phyloP scores from a whole-genome alignment of 805 yeast species.

The Tetrapisispora pingtungensis region DNA sequence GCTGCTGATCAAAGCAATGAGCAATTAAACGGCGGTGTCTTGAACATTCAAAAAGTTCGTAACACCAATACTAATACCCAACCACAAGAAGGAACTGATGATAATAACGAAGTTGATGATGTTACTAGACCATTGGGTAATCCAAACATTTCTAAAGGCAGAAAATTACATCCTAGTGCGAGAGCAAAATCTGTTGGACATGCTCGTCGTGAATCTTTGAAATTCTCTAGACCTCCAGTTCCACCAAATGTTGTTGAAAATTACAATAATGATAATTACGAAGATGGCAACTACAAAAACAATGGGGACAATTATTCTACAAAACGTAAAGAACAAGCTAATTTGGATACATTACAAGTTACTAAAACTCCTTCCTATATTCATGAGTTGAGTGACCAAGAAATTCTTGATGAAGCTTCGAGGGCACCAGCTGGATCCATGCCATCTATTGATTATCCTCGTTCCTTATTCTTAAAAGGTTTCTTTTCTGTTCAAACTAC shows the following conservation, averaged over 20 bases:
- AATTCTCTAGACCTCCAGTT: constrained; percentile 28
- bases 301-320: constrained; percentile 24
- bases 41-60: background rate
- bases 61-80: constrained; percentile 4
- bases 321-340: background rate
- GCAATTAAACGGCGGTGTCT: constrained; percentile 8
- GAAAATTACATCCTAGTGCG: constrained; percentile 63
- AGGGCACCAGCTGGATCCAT: constrained; percentile 64
- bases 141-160: constrained; percentile 19
- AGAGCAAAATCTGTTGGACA: constrained; percentile 76
- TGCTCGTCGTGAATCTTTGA: constrained; percentile 51
- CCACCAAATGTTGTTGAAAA: constrained; percentile 27
- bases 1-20: constrained; percentile 15
- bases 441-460: constrained; percentile 92
- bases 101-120: constrained; percentile 6
- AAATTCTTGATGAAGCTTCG: constrained; percentile 39
- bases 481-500: constrained; percentile 93
- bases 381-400: constrained; percentile 33
- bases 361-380: constrained; percentile 1
- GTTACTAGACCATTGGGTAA: constrained; percentile 20
- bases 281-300: constrained; percentile 43
- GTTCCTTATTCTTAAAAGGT: constrained; percentile 82
- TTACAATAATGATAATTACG: constrained; percentile 39
- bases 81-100: constrained; percentile 1
- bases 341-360: background rate